Evolutionary conservation across 768 basidiomycete genomes (phyloP), one percentile per base, ranked within the genome.

Genomic region (Cyclocybe aegerita): DNA sequence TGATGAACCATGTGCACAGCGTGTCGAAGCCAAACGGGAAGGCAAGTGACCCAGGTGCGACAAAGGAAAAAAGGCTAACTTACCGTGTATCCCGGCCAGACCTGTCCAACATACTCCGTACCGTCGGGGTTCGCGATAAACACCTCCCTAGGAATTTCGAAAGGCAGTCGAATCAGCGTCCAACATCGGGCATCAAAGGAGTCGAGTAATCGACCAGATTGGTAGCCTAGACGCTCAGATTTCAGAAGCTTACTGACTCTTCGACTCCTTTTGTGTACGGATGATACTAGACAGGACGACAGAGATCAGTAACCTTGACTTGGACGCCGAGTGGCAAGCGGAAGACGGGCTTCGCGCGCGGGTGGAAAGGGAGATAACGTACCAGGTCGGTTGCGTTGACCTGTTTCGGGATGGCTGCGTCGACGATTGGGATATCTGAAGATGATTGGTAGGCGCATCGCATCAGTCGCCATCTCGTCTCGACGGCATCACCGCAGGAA

Each of bases 71-170:
- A 52, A 23, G 23, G 41, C n/a, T 41, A 29, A 59, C 61, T 37
- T 33, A 82, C 86, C 6, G 85, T 84, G 65, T 80, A 85, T 16
- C 88, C 86, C 11, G 88, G 87, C 88, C 86, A 90, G 7, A 89
- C 88, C 60, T 83, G 76, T 9, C 90, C 90, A 1, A 88, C 61
- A 63, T 86, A 90, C 58, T 84, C 77, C 34, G 82, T 77, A 0
- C 82, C 83, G 58, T 91, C 84, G 0, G 83, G 84, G 62, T 91
- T 90, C 57, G 81, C 88, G 44, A 92, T 78, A 65, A 84, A 91
- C 0, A 82, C 77, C 42, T 80, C 77, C n/a, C 85, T 86, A 52
- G 15, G 47, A 32, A 37, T 32, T 44, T 36, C 50, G 35, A 14
- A 41, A 40, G 52, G 45, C 39, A 48, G 34, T 31, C 43, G 45